These are phyloP conservation scores for Tetracladium maxilliforme DNA, from an alignment of 2,329 filamentous ascomycete species.

Conservation along the genomic window DNA sequence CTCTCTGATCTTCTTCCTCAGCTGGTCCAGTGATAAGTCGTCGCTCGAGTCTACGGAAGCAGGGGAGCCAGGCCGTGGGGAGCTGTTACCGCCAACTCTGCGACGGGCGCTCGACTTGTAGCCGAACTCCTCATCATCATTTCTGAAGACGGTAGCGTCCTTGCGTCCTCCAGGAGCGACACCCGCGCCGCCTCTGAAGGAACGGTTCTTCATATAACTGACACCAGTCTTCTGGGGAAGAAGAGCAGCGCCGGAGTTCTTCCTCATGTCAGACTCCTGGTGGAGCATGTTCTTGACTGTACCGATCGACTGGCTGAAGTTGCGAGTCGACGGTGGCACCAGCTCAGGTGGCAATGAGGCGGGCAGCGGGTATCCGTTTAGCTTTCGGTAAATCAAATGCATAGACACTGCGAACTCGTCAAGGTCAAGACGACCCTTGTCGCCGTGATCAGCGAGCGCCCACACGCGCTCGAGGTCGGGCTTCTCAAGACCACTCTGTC, in stretches of 20 bases:
- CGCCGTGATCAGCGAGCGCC: constrained; percentile 87
- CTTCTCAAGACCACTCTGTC: constrained; percentile 87
- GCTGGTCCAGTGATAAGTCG: constrained; percentile 71
- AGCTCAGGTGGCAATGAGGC: constrained; percentile 80
- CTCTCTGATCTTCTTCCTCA: constrained; percentile 85
- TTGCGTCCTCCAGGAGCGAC: constrained; percentile 53
- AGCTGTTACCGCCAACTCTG: constrained; percentile 56
- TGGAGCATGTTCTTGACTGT: constrained; percentile 82
- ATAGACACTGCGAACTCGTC: constrained; percentile 98
- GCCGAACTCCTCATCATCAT: constrained; percentile 83
- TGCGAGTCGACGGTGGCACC: constrained; percentile 85
- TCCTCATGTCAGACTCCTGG: constrained; percentile 78
- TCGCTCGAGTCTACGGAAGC: constrained; percentile 55
- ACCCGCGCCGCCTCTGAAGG: constrained; percentile 56
- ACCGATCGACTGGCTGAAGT: constrained; percentile 84
- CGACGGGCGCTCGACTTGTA: constrained; percentile 91
- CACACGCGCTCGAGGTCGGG: constrained; percentile 82
- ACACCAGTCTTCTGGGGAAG: constrained; percentile 96
- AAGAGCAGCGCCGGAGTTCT: constrained; percentile 76
- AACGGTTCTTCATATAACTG: constrained; percentile 92
- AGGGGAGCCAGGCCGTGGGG: constrained; percentile 68
- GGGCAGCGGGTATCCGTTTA: constrained; percentile 90
- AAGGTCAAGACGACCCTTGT: constrained; percentile 85
- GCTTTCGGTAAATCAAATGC: constrained; percentile 95
- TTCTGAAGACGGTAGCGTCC: constrained; percentile 92